Conservation (phyloP, 495 filamentous ascomycete genomes). For the Chaetomium tenue region DNA sequence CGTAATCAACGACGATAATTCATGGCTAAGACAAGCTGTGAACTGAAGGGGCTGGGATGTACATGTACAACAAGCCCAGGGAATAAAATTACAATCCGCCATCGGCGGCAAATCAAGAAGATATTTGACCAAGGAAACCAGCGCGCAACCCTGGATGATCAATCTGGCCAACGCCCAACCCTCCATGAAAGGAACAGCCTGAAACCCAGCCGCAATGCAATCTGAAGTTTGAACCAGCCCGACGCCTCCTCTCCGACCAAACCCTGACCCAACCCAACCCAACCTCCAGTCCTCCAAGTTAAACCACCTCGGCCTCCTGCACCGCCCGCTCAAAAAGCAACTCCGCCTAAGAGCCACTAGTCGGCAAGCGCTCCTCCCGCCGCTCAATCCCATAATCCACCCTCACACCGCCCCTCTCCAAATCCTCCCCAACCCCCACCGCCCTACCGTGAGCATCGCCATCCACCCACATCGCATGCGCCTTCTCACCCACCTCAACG, state of each 20-base stretch:
- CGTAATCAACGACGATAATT: no score
- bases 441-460: background rate
- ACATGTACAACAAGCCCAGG: background rate
- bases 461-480: background rate
- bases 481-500: background rate
- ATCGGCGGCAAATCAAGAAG: background rate
- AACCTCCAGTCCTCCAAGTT: background rate
- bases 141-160: background rate
- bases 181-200: background rate
- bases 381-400: slow-evolving; percentile 18
- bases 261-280: background rate
- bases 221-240: background rate
- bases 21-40: background rate
- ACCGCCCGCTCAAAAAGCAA: slow-evolving; percentile 3
- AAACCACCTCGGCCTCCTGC: slow-evolving; percentile 4
- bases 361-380: slow-evolving; percentile 10
- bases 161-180: background rate
- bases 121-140: background rate
- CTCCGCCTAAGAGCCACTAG: slow-evolving; percentile 11
- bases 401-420: slow-evolving; percentile 5
- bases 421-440: background rate
- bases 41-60: background rate
- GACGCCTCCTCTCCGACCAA: no score
- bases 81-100: background rate
- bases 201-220: background rate